Evolutionary conservation across 768 basidiomycete species (phyloP).

Genomic region (Pisolithus tinctorius): DNA sequence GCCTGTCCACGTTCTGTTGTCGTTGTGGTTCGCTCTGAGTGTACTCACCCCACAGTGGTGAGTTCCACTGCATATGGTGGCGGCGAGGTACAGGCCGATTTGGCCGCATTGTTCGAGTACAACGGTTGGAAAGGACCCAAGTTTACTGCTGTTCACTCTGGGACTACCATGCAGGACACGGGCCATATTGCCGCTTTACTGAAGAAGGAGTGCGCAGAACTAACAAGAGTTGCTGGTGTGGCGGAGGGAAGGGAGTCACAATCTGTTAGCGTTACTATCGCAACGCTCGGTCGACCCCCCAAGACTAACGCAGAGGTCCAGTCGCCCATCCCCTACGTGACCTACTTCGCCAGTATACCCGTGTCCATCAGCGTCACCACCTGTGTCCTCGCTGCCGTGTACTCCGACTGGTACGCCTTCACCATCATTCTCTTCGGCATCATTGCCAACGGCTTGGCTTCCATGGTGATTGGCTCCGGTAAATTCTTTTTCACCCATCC

Average conservation of each 20-base stretch:
- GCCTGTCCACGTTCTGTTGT: too few relatives aligned
- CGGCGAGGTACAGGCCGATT: constrained; percentile 6
- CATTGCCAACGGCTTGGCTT: constrained; percentile 22
- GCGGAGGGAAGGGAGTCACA: constrained; percentile 10
- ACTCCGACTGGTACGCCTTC: constrained; percentile 25
- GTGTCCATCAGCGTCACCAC: constrained; percentile 18
- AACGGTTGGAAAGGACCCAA: constrained; percentile 22
- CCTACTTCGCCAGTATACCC: constrained; percentile 10
- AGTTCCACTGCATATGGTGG: not conserved
- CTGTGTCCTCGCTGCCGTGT: constrained; percentile 18
- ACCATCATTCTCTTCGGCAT: constrained; percentile 26
- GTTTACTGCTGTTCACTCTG: constrained; percentile 21
- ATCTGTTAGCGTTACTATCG: constrained; percentile 12
- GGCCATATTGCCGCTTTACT: constrained; percentile 24
- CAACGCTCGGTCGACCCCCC: constrained; percentile 6
- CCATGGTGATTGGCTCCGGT: constrained; percentile 20
- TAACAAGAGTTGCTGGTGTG: not conserved
- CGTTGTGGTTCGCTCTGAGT: too few relatives aligned
- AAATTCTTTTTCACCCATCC: constrained; percentile 11
- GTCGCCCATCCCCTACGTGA: constrained; percentile 1
- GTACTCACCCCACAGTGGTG: too few relatives aligned
- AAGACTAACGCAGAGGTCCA: constrained; percentile 1
- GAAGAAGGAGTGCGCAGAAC: constrained; percentile 13
- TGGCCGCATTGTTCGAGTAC: constrained; percentile 17
- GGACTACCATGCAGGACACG: constrained; percentile 19